Evolutionary conservation across 208 protist species (phyloP).

Genomic region (Leishmania tarentolae): DNA sequence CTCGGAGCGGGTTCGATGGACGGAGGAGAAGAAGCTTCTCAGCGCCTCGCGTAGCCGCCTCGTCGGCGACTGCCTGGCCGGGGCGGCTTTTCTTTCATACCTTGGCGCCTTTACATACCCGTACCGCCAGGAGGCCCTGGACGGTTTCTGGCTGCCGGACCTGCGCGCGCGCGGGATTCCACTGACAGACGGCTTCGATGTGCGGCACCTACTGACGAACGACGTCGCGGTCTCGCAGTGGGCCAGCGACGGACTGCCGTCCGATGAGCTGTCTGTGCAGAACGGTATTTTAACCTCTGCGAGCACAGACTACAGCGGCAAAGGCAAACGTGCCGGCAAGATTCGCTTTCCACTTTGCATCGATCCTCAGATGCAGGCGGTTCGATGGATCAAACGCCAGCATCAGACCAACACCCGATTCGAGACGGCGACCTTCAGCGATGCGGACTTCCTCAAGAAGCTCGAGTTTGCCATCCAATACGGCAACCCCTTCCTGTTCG

Average conservation of each 20-base stretch:
- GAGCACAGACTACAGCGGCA: conserved; percentile 81
- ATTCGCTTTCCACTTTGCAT: conserved; percentile 98
- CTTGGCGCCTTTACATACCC: conserved; percentile 97
- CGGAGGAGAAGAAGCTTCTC: conserved; percentile 92
- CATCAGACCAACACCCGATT: conserved; percentile 92
- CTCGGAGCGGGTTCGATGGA: conserved; percentile 97
- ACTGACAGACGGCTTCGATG: conserved; percentile 84
- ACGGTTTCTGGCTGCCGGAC: conserved; percentile 93
- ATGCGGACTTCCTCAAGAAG: conserved; percentile 97
- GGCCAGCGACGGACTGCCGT: conserved; percentile 97
- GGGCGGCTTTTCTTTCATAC: conserved; percentile 97
- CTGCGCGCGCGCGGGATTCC: conserved; percentile 88
- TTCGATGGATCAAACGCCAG: conserved; percentile 98
- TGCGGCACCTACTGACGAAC: conserved; percentile 94
- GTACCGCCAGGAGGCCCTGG: conserved; percentile 94
- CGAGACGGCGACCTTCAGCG: conserved; percentile 95
- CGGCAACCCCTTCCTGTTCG: conserved; percentile 98
- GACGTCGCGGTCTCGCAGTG: conserved; percentile 98
- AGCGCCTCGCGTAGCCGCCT: conserved; percentile 84
- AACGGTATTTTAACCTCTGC: conserved; percentile 98
- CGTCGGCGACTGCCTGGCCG: conserved; percentile 98
- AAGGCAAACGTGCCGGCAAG: conserved; percentile 77
- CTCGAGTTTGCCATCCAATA: conserved; percentile 98
- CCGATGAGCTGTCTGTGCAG: conserved; percentile 98
- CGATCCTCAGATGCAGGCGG: conserved; percentile 99